Evolutionary conservation across 257 asterid species (phyloP).

Genomic region (Scutellaria galericulata): DNA sequence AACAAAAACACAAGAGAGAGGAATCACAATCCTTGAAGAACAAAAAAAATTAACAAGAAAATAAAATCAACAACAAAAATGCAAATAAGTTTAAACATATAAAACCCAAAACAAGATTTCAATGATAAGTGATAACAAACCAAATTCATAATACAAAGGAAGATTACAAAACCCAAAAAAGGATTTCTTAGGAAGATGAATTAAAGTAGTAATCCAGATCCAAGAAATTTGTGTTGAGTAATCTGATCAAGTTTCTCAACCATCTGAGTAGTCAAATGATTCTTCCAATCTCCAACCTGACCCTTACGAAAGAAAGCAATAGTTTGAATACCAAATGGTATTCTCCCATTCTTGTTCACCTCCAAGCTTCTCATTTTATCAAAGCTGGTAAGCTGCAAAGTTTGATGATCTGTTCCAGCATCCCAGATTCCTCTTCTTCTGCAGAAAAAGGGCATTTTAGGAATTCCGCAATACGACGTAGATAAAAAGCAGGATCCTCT

Average conservation of each 20-base stretch:
- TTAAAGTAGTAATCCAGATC: conserved; percentile 20
- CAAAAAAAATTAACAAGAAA: too few species aligned
- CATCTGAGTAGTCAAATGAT: conserved; percentile 35
- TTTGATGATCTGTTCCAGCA: conserved; percentile 30
- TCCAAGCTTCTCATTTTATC: conserved; percentile 41
- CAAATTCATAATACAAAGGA: too few species aligned
- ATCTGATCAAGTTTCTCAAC: conserved; percentile 37
- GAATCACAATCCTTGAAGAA: too few species aligned
- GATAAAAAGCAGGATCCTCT: conserved; percentile 26
- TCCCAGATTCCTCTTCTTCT: conserved; percentile 35
- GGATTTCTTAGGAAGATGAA: too few species aligned
- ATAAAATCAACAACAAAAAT: too few species aligned
- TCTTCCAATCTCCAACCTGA: conserved; percentile 46
- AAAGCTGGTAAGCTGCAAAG: conserved; percentile 42
- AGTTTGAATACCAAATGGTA: conserved; percentile 23
- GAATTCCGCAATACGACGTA: conserved; percentile 41
- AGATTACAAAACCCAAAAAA: too few species aligned
- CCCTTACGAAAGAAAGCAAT: conserved; percentile 37
- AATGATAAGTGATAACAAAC: too few species aligned
- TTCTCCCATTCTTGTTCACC: conserved; percentile 39
- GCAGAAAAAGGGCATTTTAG: conserved; percentile 36
- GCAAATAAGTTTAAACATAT: too few species aligned
- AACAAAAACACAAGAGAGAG: too few species aligned
- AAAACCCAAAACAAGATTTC: too few species aligned
- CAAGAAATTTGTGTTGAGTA: conserved; percentile 34